phyloP scores from a whole-genome alignment of 352 stramenopile genomes.

The Phytopythium delawarense region DNA sequence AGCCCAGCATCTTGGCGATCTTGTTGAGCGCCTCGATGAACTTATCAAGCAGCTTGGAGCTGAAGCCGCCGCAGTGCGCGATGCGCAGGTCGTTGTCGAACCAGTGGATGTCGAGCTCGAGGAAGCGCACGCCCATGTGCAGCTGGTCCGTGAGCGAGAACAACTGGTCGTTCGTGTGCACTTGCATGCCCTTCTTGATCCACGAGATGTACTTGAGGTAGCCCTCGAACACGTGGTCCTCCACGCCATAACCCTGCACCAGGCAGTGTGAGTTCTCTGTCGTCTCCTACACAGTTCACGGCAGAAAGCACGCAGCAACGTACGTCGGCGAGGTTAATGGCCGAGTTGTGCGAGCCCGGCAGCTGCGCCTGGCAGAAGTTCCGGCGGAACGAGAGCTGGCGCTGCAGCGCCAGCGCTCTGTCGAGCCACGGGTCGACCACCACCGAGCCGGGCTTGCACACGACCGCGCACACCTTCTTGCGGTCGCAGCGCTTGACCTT shows the following conservation, averaged over 20 bases:
- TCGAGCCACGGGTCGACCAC: conserved; percentile 32
- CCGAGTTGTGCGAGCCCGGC: conserved; percentile 58
- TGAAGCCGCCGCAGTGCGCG: conserved; percentile 63
- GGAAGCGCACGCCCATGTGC: conserved; percentile 55
- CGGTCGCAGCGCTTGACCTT: conserved; percentile 49
- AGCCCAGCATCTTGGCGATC: conserved; percentile 47
- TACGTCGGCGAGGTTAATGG: conserved; percentile 51
- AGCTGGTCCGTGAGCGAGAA: conserved; percentile 69
- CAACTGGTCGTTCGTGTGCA: conserved; percentile 68
- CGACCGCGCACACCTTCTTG: conserved; percentile 45
- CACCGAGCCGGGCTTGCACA: conserved; percentile 46
- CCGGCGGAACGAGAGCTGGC: conserved; percentile 39
- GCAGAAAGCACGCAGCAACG: not conserved
- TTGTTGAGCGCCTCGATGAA: conserved; percentile 67
- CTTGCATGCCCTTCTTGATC: conserved; percentile 44
- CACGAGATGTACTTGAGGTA: conserved; percentile 56
- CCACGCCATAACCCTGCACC: conserved; percentile 48
- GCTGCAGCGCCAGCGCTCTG: conserved; percentile 33
- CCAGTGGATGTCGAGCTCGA: conserved; percentile 71
- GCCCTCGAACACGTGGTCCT: conserved; percentile 61
- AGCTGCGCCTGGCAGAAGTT: conserved; percentile 56
- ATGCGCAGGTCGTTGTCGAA: conserved; percentile 63
- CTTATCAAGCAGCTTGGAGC: conserved; percentile 47
- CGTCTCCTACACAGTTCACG: not conserved
- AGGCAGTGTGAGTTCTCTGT: not conserved